Conservation (phyloP, 257 asterid genomes). For the Solanum etuberosum region DNA sequence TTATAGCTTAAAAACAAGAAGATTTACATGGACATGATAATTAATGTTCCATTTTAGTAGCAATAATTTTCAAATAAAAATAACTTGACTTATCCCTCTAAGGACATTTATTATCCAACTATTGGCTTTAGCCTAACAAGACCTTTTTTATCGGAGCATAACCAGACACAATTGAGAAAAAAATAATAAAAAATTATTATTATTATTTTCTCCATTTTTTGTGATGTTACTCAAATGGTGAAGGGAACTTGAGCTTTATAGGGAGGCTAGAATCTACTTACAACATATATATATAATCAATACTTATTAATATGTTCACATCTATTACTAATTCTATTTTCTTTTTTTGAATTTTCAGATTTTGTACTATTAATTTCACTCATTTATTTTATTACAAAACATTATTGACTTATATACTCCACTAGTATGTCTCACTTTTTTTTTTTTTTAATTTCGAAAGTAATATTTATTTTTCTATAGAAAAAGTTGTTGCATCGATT, state of each 20-base stretch:
- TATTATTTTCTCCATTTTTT: neutral
- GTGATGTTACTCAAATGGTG: neutral
- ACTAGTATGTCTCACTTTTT: too few relatives aligned
- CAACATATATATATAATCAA: neutral
- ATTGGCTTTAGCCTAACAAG: neutral
- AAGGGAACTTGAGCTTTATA: neutral
- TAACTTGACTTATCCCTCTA: neutral
- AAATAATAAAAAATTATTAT: neutral
- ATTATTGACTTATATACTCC: too few relatives aligned
- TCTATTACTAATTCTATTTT: neutral
- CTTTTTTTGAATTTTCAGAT: neutral
- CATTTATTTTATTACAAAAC: too few relatives aligned
- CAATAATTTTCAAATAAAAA: neutral
- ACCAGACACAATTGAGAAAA: neutral
- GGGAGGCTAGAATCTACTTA: neutral
- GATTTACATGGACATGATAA: too few relatives aligned
- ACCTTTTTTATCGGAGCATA: neutral
- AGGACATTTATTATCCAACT: neutral
- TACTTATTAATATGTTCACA: neutral
- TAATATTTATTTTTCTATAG: too few relatives aligned
- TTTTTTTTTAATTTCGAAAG: too few relatives aligned
- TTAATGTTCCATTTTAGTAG: neutral
- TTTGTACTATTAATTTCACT: too few relatives aligned
- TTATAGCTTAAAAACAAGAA: too few relatives aligned
- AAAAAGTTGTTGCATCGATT: too few relatives aligned